Evolutionary conservation across 192 early-diverging fungal species (phyloP).

Genomic region (Coemansia aciculifera): DNA sequence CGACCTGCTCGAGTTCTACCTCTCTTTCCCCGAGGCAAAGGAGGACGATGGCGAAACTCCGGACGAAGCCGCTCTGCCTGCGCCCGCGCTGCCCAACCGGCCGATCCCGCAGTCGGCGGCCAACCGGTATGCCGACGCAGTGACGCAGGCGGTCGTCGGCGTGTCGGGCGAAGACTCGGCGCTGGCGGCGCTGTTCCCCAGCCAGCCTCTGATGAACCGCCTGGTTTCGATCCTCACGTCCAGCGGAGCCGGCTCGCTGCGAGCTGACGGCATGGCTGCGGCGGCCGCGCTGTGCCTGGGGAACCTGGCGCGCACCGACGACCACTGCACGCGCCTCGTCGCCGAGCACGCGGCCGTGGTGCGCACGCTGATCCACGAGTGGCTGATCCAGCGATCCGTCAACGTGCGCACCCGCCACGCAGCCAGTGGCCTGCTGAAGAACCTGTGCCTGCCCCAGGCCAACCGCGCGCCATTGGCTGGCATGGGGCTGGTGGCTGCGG

Average conservation of each 20-base stretch:
- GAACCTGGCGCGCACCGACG: conserved; percentile 71
- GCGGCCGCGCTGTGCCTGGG: conserved; percentile 65
- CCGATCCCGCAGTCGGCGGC: conserved; percentile 21
- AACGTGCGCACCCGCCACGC: conserved; percentile 59
- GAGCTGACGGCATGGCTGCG: conserved; percentile 27
- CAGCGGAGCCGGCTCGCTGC: conserved; percentile 3
- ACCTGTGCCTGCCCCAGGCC: conserved; percentile 61
- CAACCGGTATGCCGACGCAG: conserved; percentile 35
- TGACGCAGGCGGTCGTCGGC: conserved; percentile 39
- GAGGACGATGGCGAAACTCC: background rate
- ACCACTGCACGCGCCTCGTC: conserved; percentile 63
- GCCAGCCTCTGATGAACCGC: conserved; percentile 14
- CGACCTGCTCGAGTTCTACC: conserved; percentile 31
- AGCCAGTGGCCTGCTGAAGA: conserved; percentile 65
- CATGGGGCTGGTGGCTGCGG: conserved; percentile 25
- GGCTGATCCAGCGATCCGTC: conserved; percentile 50
- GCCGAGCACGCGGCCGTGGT: conserved; percentile 58
- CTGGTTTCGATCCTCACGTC: conserved; percentile 21
- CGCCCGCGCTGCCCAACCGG: conserved; percentile 23
- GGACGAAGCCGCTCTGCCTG: background rate
- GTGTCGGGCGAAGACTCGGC: conserved; percentile 45
- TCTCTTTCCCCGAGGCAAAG: background rate
- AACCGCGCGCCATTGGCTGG: conserved; percentile 20
- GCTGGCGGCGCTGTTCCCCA: conserved; percentile 37
- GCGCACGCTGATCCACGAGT: conserved; percentile 53